phyloP scores from a whole-genome alignment of 306 rosid species.

The Cucumis sativus region Cucumber_9930_V3 NC_026661.2:1746001-1746500 shows the following conservation, averaged over 20 bases:
- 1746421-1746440: too few relatives aligned
- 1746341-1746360: too few relatives aligned
- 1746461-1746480: too few relatives aligned
- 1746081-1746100: not conserved
- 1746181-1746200: not conserved
- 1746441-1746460: too few relatives aligned
- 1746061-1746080: constrained; percentile 14
- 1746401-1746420: too few relatives aligned
- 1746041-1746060: constrained; percentile 18
- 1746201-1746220: not conserved
- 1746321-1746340: too few relatives aligned
- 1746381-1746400: too few relatives aligned
- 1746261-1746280: not conserved
- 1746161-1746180: not conserved
- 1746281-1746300: too few relatives aligned
- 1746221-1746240: not conserved
- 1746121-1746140: not conserved
- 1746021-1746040: constrained; percentile 3
- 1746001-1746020: constrained; percentile 5
- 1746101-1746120: too few relatives aligned
- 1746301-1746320: too few relatives aligned
- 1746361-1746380: too few relatives aligned
- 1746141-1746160: not conserved
- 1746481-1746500: too few relatives aligned
- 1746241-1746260: not conserved